phyloP scores from a whole-genome alignment of 768 basidiomycete species.

The Collybia sordida region DNA sequence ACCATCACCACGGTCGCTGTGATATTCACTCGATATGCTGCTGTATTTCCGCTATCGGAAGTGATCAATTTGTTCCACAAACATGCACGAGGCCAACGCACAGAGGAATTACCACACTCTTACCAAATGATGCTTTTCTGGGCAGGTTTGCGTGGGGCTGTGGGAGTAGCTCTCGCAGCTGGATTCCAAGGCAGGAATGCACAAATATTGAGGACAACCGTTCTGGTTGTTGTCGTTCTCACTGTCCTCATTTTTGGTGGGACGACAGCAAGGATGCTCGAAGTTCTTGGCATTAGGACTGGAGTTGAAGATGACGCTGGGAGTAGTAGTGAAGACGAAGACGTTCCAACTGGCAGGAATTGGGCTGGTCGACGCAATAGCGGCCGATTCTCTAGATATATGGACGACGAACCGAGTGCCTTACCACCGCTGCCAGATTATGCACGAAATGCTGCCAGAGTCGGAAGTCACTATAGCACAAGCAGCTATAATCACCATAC shows the following conservation, averaged over 20 bases:
- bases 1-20: constrained; percentile 89
- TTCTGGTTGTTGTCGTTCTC: constrained; percentile 92
- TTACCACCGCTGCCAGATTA: constrained; percentile 23
- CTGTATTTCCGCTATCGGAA: constrained; percentile 94
- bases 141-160: constrained; percentile 95
- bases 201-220: constrained; percentile 87
- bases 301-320: constrained; percentile 93
- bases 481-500: constrained; percentile 63
- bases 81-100: constrained; percentile 81
- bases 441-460: constrained; percentile 30
- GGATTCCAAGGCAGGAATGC: constrained; percentile 95
- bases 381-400: constrained; percentile 40
- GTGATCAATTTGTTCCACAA: constrained; percentile 90
- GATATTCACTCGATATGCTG: constrained; percentile 91
- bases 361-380: constrained; percentile 38
- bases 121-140: constrained; percentile 99
- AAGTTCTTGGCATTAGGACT: constrained; percentile 92
- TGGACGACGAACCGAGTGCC: constrained; percentile 43
- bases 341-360: constrained; percentile 28
- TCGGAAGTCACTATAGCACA: constrained; percentile 59
- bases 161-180: constrained; percentile 95
- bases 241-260: constrained; percentile 96
- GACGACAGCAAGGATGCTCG: constrained; percentile 96
- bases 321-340: constrained; percentile 54
- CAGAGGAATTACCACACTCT: constrained; percentile 92